phyloP scores from a whole-genome alignment of 148 eudicot species.

The Dysphania ambrosioides region DNA sequence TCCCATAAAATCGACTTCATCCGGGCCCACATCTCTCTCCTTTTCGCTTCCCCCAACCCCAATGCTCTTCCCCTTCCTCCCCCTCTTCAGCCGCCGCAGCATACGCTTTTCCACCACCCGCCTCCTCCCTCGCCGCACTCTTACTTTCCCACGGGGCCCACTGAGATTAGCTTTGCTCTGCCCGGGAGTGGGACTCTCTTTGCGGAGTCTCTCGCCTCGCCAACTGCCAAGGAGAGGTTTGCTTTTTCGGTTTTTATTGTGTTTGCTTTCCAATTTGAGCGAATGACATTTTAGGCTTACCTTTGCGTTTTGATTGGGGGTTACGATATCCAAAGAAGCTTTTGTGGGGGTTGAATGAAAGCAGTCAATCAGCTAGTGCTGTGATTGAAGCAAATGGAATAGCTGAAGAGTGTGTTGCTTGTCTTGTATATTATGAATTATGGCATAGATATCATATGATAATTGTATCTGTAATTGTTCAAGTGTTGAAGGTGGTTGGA shows the following conservation, averaged over 20 bases:
- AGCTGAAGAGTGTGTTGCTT: too few relatives aligned
- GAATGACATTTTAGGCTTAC: too few relatives aligned
- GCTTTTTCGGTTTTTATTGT: not conserved
- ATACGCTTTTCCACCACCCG: slow-evolving; percentile 5
- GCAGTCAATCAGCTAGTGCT: not conserved
- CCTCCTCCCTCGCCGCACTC: slow-evolving; percentile 18
- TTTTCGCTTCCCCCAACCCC: slow-evolving; percentile 30
- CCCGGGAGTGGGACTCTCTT: slow-evolving; percentile 25
- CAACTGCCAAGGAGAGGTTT: slow-evolving; percentile 46
- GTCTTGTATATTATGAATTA: not conserved
- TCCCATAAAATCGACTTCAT: slow-evolving; percentile 65
- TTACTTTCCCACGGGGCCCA: slow-evolving; percentile 29
- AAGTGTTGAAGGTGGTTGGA: too few relatives aligned
- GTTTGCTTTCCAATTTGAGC: not conserved
- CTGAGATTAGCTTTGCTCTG: slow-evolving; percentile 36
- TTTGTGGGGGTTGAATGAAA: too few relatives aligned
- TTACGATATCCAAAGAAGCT: too few relatives aligned
- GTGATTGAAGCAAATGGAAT: not conserved
- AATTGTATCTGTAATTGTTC: too few relatives aligned
- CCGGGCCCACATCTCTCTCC: slow-evolving; percentile 42
- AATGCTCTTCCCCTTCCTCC: slow-evolving; percentile 10
- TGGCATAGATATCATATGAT: too few relatives aligned
- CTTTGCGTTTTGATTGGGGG: too few relatives aligned
- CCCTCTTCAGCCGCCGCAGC: too few relatives aligned
- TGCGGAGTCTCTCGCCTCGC: slow-evolving; percentile 25